Conservation (phyloP, 768 basidiomycete species). For the Trametes sanguinea region DNA sequence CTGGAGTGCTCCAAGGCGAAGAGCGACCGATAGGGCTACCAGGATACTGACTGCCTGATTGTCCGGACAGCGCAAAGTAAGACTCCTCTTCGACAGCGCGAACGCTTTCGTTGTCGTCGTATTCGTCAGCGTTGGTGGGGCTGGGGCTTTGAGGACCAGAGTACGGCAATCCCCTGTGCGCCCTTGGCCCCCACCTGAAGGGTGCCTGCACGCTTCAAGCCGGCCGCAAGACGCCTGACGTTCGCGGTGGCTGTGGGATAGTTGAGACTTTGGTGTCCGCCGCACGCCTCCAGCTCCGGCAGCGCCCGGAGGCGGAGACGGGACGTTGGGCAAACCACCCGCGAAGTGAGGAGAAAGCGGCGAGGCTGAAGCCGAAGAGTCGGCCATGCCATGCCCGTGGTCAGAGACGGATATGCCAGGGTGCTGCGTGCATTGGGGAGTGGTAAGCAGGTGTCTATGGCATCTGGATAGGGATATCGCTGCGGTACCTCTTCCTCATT, state of each 20-base stretch:
- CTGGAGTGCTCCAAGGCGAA: constrained; percentile 65
- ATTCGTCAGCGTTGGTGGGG: constrained; percentile 57
- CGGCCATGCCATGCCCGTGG: constrained; percentile 47
- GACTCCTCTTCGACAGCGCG: constrained; percentile 52
- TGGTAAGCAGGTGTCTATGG: constrained; percentile 2
- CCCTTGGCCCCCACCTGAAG: constrained; percentile 53
- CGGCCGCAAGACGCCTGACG: constrained; percentile 48
- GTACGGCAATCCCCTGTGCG: constrained; percentile 27
- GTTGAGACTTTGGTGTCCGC: constrained; percentile 77
- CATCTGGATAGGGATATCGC: not conserved
- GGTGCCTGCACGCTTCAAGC: constrained; percentile 77
- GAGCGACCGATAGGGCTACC: constrained; percentile 61
- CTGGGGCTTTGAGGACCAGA: constrained; percentile 42
- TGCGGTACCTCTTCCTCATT: constrained; percentile 66
- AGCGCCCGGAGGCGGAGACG: constrained; percentile 66
- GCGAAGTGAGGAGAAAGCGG: constrained; percentile 67
- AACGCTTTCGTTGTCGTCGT: constrained; percentile 55
- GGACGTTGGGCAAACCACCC: constrained; percentile 44
- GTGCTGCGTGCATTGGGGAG: constrained; percentile 30
- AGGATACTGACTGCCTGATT: constrained; percentile 43
- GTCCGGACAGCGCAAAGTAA: constrained; percentile 47
- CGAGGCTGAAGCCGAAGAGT: constrained; percentile 49
- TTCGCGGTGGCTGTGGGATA: constrained; percentile 61
- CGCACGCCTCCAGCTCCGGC: constrained; percentile 64
- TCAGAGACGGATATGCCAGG: constrained; percentile 37